phyloP scores from a whole-genome alignment of 768 basidiomycete genomes.

The Lactarius deliciosus region DNA sequence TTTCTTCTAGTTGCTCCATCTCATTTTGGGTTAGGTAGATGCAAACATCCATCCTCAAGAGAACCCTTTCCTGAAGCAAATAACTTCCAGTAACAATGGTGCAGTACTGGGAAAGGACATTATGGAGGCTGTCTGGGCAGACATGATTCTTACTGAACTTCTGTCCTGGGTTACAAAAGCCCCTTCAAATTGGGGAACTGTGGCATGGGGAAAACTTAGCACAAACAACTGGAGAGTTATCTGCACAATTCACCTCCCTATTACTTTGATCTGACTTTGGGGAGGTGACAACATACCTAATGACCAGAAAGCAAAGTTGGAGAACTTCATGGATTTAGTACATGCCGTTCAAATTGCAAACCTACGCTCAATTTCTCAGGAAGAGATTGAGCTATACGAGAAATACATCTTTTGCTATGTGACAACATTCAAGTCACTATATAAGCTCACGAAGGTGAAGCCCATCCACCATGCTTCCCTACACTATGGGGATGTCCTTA shows the following conservation, averaged over 20 bases:
- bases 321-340: constrained; percentile 38
- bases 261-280: constrained; percentile 42
- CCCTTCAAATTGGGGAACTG: constrained; percentile 37
- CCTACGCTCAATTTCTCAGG: constrained; percentile 22
- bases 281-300: constrained; percentile 26
- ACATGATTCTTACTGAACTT: constrained; percentile 27
- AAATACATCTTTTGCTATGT: constrained; percentile 32
- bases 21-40: background rate
- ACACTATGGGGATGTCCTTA: constrained; percentile 35
- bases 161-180: constrained; percentile 37
- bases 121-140: constrained; percentile 33
- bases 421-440: constrained; percentile 28
- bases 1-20: too few species aligned
- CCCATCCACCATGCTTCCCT: constrained; percentile 39
- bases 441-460: constrained; percentile 31
- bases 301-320: constrained; percentile 27
- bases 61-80: background rate
- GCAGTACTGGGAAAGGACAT: constrained; percentile 36
- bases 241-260: constrained; percentile 37
- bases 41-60: background rate
- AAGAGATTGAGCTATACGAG: constrained; percentile 9
- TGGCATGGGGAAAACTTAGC: constrained; percentile 36
- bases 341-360: constrained; percentile 32
- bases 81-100: background rate
- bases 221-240: constrained; percentile 40